Conservation (phyloP, 441 rosid genomes). For the Iberis amara region DNA sequence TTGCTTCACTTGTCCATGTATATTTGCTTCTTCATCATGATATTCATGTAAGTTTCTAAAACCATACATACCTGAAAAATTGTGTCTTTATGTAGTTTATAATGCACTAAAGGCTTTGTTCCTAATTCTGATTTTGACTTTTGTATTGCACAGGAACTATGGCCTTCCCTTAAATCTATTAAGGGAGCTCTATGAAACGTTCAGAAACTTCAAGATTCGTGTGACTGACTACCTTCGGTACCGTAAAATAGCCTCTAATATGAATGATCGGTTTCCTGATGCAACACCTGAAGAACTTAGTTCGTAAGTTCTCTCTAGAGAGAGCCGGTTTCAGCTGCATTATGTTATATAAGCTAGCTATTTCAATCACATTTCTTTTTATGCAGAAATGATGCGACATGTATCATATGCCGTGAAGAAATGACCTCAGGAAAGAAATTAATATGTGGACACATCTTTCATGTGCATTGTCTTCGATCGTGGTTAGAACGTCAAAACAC, state of each 20-base stretch:
- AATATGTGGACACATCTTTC: conserved; percentile 91
- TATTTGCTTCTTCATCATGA: conserved; percentile 90
- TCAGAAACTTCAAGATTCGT: conserved; percentile 87
- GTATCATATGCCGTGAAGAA: conserved; percentile 98
- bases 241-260: conserved; percentile 86
- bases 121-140: conserved; percentile 1
- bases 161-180: conserved; percentile 92
- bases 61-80: no score
- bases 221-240: conserved; percentile 91
- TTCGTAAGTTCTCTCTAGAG: conserved; percentile 56
- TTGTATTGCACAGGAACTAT: conserved; percentile 60
- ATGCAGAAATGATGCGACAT: conserved; percentile 89
- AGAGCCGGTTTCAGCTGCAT: no score
- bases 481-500: conserved; percentile 98
- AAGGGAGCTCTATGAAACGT: conserved; percentile 93
- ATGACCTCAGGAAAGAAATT: conserved; percentile 96
- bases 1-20: conserved; percentile 94
- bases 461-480: conserved; percentile 94
- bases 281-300: conserved; percentile 89
- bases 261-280: conserved; percentile 94
- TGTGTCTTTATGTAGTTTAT: no score
- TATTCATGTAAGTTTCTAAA: conserved; percentile 70
- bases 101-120: no score
- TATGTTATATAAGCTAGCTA: no score
- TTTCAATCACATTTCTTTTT: conserved; percentile 27